Evolutionary conservation across 805 yeast genomes (phyloP), one percentile per base, ranked within the genome.

Genomic region (Candida suzukii): DNA sequence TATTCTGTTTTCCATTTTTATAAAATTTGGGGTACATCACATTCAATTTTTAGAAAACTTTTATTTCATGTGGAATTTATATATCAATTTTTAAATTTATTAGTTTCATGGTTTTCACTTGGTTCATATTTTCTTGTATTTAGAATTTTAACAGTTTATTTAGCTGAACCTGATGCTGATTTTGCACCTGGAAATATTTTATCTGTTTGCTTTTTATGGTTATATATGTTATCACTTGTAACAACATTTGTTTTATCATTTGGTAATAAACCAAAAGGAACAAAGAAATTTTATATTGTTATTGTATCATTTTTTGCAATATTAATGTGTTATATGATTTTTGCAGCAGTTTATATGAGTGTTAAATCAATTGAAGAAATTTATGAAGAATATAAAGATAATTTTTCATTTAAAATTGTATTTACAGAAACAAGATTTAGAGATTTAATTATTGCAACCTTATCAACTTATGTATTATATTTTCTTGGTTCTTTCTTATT

Each of bases 221-320:
- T 90, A 19, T 91, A 90, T 54, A 76, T 83, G 43, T 82, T 83
- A 1, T 82, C 90, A 14, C 64, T 93, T 2, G 82, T 88, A 21
- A 78, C 91, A 10, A 87, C 95, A 6, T 90, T 91, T 64, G 87
- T 91, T 32, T 66, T 91, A 43, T 83, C 96, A 2, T 83, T 91
- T 61, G 99, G 99, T 54, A 91, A 91, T 60, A 80, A 95, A 28
- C 98, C 99, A 2, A 76, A 83, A 48, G 97, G 98, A 24, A 87
- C 98, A 0, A 78, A 80, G 44, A 73, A 67, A 52, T 83, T 88
- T 53, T 91, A 93, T 58, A 59, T 82, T 39, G 71, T 78, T 10
- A 83, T 90, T 44, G 86, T 86, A 25, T 62, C 75, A 14, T 76
- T 90, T 53, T 91, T 91, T 64, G 96, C 97, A 0, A 68, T 88